Conservation (phyloP, 2,329 filamentous ascomycete genomes). For the Penicillium expansum region DNA sequence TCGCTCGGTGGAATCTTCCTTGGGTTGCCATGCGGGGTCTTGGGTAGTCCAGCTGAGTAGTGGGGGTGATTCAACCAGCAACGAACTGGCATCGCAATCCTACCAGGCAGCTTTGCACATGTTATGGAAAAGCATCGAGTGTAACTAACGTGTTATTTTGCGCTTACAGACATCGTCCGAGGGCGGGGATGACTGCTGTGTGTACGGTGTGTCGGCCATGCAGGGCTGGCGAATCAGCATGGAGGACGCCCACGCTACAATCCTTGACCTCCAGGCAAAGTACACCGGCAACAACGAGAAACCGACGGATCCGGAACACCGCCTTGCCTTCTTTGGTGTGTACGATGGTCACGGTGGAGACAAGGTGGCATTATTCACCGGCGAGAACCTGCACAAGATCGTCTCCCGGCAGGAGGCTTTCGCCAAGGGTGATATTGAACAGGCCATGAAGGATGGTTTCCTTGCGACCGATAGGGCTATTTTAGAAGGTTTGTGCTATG, state of each 20-base stretch:
- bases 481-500: slow-evolving; percentile 69
- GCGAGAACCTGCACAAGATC: slow-evolving; percentile 90
- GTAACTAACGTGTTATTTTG: slow-evolving; percentile 1
- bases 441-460: slow-evolving; percentile 96
- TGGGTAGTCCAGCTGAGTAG: slow-evolving; percentile 5
- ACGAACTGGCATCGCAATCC: slow-evolving; percentile 1
- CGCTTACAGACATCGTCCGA: slow-evolving; percentile 71
- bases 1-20: slow-evolving; percentile 3
- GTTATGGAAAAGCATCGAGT: background rate
- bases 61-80: slow-evolving; percentile 1
- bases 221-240: slow-evolving; percentile 99
- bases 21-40: slow-evolving; percentile 9
- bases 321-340: slow-evolving; percentile 93
- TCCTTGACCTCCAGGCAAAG: slow-evolving; percentile 78
- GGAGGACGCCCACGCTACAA: slow-evolving; percentile 90
- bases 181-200: slow-evolving; percentile 86
- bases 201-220: slow-evolving; percentile 97
- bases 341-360: slow-evolving; percentile 98
- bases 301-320: slow-evolving; percentile 65
- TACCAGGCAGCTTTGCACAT: background rate
- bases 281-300: slow-evolving; percentile 49
- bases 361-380: slow-evolving; percentile 90
- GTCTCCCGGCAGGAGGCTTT: slow-evolving; percentile 93
- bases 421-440: slow-evolving; percentile 84
- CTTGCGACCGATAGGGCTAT: slow-evolving; percentile 94